Evolutionary conservation across 139 green algal genomes (phyloP).

Genomic region (Zygnema circumcarinatum): DNA sequence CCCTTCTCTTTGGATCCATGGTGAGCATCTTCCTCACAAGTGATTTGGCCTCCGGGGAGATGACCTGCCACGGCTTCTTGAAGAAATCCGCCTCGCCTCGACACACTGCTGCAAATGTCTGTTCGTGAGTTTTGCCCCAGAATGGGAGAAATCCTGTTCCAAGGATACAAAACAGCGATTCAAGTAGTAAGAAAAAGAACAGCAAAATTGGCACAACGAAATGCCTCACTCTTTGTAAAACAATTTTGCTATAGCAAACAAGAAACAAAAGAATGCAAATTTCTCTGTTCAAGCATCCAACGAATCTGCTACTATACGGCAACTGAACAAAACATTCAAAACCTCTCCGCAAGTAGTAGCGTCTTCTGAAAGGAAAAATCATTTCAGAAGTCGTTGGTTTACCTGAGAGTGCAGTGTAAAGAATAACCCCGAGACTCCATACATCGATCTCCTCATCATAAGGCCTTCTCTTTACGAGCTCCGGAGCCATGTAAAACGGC

Average conservation of each 20-base stretch:
- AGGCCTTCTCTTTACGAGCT: conserved; percentile 70
- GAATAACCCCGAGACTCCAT: conserved; percentile 90
- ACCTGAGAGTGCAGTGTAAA: conserved; percentile 94
- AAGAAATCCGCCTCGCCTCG: conserved; percentile 25
- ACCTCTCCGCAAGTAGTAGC: too few relatives aligned
- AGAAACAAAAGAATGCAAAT: too few relatives aligned
- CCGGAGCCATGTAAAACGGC: conserved; percentile 93
- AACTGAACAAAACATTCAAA: too few relatives aligned
- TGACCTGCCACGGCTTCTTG: conserved; percentile 5
- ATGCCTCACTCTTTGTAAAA: too few relatives aligned
- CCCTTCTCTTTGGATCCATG: neutral
- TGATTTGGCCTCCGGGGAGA: conserved; percentile 26
- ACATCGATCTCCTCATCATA: conserved; percentile 90
- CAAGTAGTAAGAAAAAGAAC: neutral
- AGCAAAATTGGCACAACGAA: too few relatives aligned
- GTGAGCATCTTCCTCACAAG: conserved; percentile 35
- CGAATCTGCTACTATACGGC: too few relatives aligned
- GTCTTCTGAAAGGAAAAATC: too few relatives aligned
- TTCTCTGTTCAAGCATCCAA: too few relatives aligned
- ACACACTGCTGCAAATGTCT: conserved; percentile 21
- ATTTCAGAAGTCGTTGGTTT: too few relatives aligned
- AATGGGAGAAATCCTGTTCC: conserved; percentile 10
- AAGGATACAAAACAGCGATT: neutral
- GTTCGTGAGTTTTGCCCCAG: conserved; percentile 27
- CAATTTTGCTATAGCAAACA: too few relatives aligned